Evolutionary conservation across 805 yeast genomes (phyloP), one percentile per base, ranked within the genome.

Genomic region (Sungouiozyma intestinalis): DNA sequence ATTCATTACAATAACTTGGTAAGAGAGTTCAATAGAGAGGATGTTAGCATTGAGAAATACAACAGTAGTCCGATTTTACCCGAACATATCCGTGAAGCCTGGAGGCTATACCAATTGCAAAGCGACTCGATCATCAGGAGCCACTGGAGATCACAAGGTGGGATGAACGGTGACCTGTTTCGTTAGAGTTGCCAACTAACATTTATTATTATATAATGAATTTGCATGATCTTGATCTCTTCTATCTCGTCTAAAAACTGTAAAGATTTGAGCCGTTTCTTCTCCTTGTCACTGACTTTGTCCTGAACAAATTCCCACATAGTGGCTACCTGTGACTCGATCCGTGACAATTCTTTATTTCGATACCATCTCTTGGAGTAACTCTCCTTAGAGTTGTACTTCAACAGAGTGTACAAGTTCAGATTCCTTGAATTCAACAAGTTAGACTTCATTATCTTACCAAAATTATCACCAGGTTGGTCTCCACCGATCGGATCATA

Each of bases 11-110:
- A 61, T 44, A 48, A 47, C 37, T 41, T 58, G 27, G 62, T 58
- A 9, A 49, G 46, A 35, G 50, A 50, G 33, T 61, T 61, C 44
- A 60, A 61, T 38, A 35, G 44, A 9, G 34, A 54, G 19, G 63
- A 60, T 45, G 59, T 57, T 3, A 57, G 60, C 41, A 50, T 60
- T 18, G 65, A 61, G 39, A 58, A 55, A 39, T 60, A 72, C 51
- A 63, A 59, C 15, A 57, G 66, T 34, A 69, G 69, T 38, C 95
- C 95, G 1, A 59, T 88, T 36, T 68, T 76, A 29, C 95, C 97
- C 0, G 87, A 84, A 46, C 94, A 88, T 55, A 71, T 88, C 21
- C 64, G 94, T 40, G 95, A 86, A 52, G 96, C 96, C 1, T 85
- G 94, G 90, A 68, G 94, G 50, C 59, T 82, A 38, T 82, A 79